A percentile compares a stretch with the other conserved stretches of the same genome.
Conservation (phyloP, 257 asterid genomes). For the Nicotiana attenuata region DNA sequence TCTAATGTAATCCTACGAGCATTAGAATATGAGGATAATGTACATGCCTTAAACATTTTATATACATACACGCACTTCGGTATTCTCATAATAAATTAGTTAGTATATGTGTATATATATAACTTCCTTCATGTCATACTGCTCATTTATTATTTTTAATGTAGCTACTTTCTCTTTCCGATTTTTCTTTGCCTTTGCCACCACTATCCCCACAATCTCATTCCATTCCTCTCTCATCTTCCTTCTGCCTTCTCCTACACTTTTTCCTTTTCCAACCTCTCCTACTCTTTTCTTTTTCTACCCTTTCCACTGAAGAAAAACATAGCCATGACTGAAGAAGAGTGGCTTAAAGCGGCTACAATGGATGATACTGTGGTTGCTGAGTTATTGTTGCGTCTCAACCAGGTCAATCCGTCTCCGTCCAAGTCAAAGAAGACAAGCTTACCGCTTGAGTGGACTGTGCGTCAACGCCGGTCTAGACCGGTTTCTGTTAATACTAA, state of each 20-base stretch:
- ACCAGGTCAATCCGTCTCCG: slow-evolving; percentile 20
- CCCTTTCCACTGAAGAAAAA: background rate
- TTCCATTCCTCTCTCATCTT: slow-evolving; percentile 27
- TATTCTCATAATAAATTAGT: background rate
- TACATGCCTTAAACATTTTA: background rate
- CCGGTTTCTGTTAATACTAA: slow-evolving; percentile 21
- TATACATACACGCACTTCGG: background rate
- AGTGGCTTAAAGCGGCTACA: slow-evolving; percentile 62
- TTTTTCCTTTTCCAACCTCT: slow-evolving; percentile 6
- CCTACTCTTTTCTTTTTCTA: background rate
- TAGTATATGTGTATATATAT: background rate
- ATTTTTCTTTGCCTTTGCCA: slow-evolving; percentile 15
- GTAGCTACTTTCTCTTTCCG: background rate
- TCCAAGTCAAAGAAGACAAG: slow-evolving; percentile 13
- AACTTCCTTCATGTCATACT: background rate
- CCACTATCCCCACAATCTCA: slow-evolving; percentile 15
- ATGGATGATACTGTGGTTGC: slow-evolving; percentile 53
- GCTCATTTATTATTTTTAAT: background rate
- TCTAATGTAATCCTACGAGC: no score
- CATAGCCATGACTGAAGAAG: slow-evolving; percentile 46
- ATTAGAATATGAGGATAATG: no score
- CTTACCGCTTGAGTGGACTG: slow-evolving; percentile 47
- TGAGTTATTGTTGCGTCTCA: slow-evolving; percentile 47
- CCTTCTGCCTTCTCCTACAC: slow-evolving; percentile 21
- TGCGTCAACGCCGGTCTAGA: slow-evolving; percentile 69